Evolutionary conservation across 805 yeast genomes (phyloP), one percentile per base, ranked within the genome.

Genomic region (Cyberlindnera sargentensis): DNA sequence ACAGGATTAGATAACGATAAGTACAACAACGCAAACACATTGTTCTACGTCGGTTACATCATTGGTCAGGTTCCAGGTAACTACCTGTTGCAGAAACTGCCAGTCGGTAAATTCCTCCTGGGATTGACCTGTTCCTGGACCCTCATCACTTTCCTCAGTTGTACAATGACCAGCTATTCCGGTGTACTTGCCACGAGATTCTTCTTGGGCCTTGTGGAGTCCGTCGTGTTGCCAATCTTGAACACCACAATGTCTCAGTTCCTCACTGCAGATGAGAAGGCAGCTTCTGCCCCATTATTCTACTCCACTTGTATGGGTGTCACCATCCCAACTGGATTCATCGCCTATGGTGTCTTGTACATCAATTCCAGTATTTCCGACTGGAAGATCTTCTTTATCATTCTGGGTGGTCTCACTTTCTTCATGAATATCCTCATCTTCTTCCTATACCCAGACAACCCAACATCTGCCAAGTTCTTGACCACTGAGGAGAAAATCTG

Each of bases 331-430:
- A 69, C 73, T 31, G 78, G 76, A 4, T 72, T 74, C 52, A 71
- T 74, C 39, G 67, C 73, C 0, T 66, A 63, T 45, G 72, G 71
- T 48, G 63, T 66, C 5, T 37, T 66, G 6, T 58, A 57, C 42
- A 46, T 66, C 15, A 38, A 57, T 24, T 37, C 63, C 3, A 8
- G 42, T 0, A 53, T 65, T 26, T 55, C 65, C 25, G 47, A 63
- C 9, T 82, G 85, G 84, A 72, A 74, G 50, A 55, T 80, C 15
- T 70, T 78, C 43, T 73, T 71, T 60, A 70, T 80, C 31, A 72
- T 78, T 40, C 68, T 75, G 42, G 87, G 84, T 39, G 72, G 77
- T 10, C 56, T 75, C 34, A 75, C 84, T 0, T 62, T 78, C 24
- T 26, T 71, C 23, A 46, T 68, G 32, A 56, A 70, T 2, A 36